Percentiles rank a stretch among this genome's conserved stretches.
These are phyloP conservation scores for Smithsoniella earleae DNA, from an alignment of 163 green algal species.

Conservation along the genomic window DNA sequence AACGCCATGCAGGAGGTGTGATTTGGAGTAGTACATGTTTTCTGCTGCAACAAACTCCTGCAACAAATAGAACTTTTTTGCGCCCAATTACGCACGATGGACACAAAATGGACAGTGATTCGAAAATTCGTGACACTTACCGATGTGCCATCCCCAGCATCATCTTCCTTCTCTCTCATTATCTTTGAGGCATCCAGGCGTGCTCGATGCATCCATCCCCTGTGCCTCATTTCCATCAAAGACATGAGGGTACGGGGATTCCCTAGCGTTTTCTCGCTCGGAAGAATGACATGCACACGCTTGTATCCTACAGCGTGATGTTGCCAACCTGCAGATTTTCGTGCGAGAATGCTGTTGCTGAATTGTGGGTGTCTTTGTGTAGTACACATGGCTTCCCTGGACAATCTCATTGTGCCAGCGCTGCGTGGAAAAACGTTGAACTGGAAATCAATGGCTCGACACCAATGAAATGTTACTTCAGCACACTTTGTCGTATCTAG, in stretches of 20 bases:
- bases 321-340: constrained; percentile 18
- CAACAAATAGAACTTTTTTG: not conserved
- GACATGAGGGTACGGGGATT: constrained; percentile 25
- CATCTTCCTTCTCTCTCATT: constrained; percentile 24
- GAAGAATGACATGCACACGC: constrained; percentile 22
- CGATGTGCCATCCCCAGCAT: constrained; percentile 12
- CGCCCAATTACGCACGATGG: too few relatives aligned
- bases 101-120: too few relatives aligned
- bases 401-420: not conserved
- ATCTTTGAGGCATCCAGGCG: constrained; percentile 23
- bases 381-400: not conserved
- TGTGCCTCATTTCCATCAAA: constrained; percentile 30
- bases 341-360: too few relatives aligned
- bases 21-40: constrained; percentile 62
- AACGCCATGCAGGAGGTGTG: constrained; percentile 85
- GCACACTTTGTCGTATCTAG: not conserved
- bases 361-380: too few relatives aligned
- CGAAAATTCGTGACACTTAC: too few relatives aligned
- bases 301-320: constrained; percentile 3
- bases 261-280: constrained; percentile 13
- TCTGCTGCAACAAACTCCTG: constrained; percentile 27
- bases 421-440: not conserved
- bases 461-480: not conserved
- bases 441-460: not conserved
- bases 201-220: constrained; percentile 25